phyloP scores from a whole-genome alignment of 495 filamentous ascomycete genomes.

The Lasiosphaeria miniovina region DNA sequence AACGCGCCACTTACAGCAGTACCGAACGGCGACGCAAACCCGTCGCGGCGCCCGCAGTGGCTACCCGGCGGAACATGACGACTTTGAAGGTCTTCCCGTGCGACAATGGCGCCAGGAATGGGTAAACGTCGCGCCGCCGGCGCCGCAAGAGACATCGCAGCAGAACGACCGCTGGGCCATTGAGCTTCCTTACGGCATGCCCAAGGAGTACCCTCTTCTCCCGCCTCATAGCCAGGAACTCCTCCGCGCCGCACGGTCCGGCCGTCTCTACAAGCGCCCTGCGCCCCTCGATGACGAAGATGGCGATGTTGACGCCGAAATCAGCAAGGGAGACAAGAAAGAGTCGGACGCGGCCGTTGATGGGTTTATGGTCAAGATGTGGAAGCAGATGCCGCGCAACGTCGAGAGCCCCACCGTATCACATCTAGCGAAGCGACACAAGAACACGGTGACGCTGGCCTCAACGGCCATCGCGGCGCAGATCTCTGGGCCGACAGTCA shows the following conservation, averaged over 20 bases:
- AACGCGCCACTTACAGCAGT: constrained; percentile 27
- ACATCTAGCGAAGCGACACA: constrained; percentile 82
- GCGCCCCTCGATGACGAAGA: constrained; percentile 51
- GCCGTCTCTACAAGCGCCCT: constrained; percentile 61
- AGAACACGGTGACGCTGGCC: constrained; percentile 54
- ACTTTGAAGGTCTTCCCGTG: constrained; percentile 88
- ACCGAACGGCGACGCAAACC: constrained; percentile 59
- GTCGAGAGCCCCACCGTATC: constrained; percentile 72
- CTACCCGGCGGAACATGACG: constrained; percentile 78
- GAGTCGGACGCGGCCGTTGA: constrained; percentile 46
- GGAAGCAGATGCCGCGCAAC: constrained; percentile 75
- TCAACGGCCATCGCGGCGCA: constrained; percentile 43
- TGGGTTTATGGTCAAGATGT: constrained; percentile 70
- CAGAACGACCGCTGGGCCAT: constrained; percentile 51
- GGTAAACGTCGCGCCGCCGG: constrained; percentile 66
- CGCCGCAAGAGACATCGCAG: constrained; percentile 51
- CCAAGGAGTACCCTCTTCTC: constrained; percentile 80
- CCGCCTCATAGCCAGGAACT: constrained; percentile 76
- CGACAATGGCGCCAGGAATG: constrained; percentile 80
- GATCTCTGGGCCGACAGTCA: constrained; percentile 50
- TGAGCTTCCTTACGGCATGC: constrained; percentile 70
- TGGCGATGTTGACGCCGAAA: constrained; percentile 44
- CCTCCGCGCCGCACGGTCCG: constrained; percentile 77
- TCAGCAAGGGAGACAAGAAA: constrained; percentile 45
- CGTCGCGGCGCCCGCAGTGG: constrained; percentile 68